Evolutionary conservation across 1,284 basidiomycete species (phyloP).

Genomic region (Farysia itapuensis): DNA sequence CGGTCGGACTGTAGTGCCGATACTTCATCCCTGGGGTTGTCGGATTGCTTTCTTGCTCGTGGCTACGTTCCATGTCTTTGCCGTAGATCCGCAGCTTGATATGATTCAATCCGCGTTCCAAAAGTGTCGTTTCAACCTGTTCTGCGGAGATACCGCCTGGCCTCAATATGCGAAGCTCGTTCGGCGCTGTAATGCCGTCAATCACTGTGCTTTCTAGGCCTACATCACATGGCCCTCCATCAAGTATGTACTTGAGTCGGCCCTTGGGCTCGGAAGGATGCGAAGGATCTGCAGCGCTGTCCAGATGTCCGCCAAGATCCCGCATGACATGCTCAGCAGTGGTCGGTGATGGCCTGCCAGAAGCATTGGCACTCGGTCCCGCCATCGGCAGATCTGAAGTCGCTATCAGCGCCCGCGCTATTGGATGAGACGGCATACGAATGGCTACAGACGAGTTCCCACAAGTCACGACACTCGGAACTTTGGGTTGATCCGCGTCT

Average conservation of each 20-base stretch:
- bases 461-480: conserved; percentile 66
- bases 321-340: conserved; percentile 80
- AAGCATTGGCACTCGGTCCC: conserved; percentile 93
- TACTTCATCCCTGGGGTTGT: conserved; percentile 99
- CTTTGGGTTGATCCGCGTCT: conserved; percentile 9
- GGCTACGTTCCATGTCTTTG: conserved; percentile 46
- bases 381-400: conserved; percentile 76
- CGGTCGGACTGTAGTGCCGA: conserved; percentile 84
- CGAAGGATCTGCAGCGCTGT: conserved; percentile 60
- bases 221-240: conserved; percentile 87
- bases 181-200: conserved; percentile 67
- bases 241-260: conserved; percentile 74
- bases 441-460: conserved; percentile 82
- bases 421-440: conserved; percentile 89
- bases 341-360: conserved; percentile 91
- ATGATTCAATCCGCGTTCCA: conserved; percentile 3
- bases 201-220: conserved; percentile 96
- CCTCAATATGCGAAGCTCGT: conserved; percentile 77
- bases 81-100: conserved; percentile 52
- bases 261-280: conserved; percentile 6
- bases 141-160: conserved; percentile 93
- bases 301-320: conserved; percentile 70
- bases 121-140: conserved; percentile 61
- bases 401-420: conserved; percentile 86
- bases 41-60: conserved; percentile 63